Evolutionary conservation across 2,329 filamentous ascomycete genomes (phyloP), one percentile per base, ranked within the genome.

Genomic region (Penicillium crustosum): DNA sequence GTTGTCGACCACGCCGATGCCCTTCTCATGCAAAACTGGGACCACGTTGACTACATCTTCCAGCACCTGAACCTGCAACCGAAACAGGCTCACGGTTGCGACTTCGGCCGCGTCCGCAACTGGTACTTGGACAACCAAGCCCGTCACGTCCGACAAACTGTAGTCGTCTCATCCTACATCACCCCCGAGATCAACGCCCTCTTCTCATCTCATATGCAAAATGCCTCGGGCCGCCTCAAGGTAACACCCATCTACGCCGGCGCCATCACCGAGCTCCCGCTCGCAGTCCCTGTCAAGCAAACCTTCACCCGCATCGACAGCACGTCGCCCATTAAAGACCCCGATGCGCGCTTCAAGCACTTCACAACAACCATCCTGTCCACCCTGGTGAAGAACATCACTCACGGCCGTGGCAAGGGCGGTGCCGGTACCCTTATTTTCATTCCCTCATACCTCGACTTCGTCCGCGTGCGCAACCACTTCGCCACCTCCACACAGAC

Each of bases 1-100:
- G 82, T 97, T 47, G 82, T 96, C 60, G 94, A 99, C 73, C 93
- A 97, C 75, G 89, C 91, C 13, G 93, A 97, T 74, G 92, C 92
- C 0, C 84, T 97, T 42, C 84, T 96, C 9, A 97, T 97, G 92
- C 94, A 99, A 74, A 97, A 96, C 73, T 97, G 93, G 93, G 92
- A 97, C 69, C 93, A 99, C 71, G 85, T 97, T 60, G 90, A 95
- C 73, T 90, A 90, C 72, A 89, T 97, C 67, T 93, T 97, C 70
- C 87, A 91, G 61, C 91, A 96, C 73, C 83, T 99, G 61, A 99
- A 99, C 73, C 82, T 89, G 23, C 91, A 96, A 68, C 93, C 94
- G 38, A 91, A 89, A 69, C 90, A 96, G 67, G 85, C 91, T 0
- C 93, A 97, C 74, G 93, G 90, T 63, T 96, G 91, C 69, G 94